Evolutionary conservation across 345 rosid species (phyloP).

Genomic region (Syzygium aqueum): DNA sequence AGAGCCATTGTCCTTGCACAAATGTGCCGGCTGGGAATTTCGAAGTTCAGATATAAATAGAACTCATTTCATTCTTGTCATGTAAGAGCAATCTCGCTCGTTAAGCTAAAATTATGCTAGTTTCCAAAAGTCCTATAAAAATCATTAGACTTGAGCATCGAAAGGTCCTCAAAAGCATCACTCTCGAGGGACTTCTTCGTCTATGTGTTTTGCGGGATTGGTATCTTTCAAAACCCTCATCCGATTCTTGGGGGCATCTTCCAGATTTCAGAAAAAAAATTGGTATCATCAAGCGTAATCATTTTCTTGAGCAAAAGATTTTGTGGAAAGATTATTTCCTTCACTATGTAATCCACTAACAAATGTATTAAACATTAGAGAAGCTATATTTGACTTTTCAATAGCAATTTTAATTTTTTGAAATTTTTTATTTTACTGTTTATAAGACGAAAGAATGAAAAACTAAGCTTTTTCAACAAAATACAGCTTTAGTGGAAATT

Average conservation of each 20-base stretch:
- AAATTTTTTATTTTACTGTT: background rate
- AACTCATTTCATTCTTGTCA: background rate
- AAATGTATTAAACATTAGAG: background rate
- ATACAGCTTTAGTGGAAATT: background rate
- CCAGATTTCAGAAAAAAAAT: background rate
- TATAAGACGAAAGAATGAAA: background rate
- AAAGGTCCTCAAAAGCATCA: background rate
- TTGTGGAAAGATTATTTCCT: background rate
- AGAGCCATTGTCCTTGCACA: background rate
- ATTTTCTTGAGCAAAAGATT: background rate
- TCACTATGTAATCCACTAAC: background rate
- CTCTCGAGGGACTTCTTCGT: background rate
- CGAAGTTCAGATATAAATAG: background rate
- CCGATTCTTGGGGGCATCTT: background rate
- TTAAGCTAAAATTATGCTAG: background rate
- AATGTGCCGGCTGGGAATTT: background rate
- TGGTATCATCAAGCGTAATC: background rate
- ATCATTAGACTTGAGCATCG: background rate
- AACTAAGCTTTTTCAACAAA: background rate
- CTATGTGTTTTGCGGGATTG: background rate
- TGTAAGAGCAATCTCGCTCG: too few species aligned
- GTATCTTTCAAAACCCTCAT: background rate
- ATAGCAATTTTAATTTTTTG: background rate
- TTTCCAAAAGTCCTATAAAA: background rate
- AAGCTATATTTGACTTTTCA: background rate